Evolutionary conservation across 176 grass and related monocot genomes (phyloP).

Genomic region (Avena sativa): DNA sequence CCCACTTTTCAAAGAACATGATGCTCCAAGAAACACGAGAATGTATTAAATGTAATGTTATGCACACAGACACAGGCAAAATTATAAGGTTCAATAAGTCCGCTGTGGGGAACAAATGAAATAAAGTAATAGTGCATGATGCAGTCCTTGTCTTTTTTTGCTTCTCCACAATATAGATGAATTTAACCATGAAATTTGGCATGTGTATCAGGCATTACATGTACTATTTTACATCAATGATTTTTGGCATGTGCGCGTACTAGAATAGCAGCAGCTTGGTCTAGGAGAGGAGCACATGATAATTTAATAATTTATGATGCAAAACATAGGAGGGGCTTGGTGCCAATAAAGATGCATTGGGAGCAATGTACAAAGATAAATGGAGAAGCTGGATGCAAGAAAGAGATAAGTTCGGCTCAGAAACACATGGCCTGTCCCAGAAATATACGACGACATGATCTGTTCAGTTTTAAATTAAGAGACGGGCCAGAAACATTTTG

Average conservation of each 20-base stretch:
- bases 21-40: background rate
- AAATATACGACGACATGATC: background rate
- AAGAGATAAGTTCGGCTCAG: background rate
- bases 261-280: background rate
- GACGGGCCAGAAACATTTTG: slow-evolving; percentile 6
- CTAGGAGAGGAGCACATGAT: background rate
- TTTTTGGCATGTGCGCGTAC: background rate
- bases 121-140: background rate
- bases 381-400: too few species aligned
- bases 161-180: background rate
- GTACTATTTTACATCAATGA: background rate
- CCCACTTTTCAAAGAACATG: background rate
- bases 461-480: background rate
- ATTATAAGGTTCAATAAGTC: background rate
- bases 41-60: background rate
- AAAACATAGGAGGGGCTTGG: background rate
- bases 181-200: slow-evolving; percentile 9
- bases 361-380: too few species aligned
- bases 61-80: background rate
- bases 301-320: background rate
- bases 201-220: background rate
- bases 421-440: slow-evolving; percentile 7
- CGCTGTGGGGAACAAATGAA: background rate
- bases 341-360: background rate
- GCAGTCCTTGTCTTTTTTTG: background rate